Conservation (phyloP, 371 early-diverging fungal species). For the Phascolomyces articulosus region DNA sequence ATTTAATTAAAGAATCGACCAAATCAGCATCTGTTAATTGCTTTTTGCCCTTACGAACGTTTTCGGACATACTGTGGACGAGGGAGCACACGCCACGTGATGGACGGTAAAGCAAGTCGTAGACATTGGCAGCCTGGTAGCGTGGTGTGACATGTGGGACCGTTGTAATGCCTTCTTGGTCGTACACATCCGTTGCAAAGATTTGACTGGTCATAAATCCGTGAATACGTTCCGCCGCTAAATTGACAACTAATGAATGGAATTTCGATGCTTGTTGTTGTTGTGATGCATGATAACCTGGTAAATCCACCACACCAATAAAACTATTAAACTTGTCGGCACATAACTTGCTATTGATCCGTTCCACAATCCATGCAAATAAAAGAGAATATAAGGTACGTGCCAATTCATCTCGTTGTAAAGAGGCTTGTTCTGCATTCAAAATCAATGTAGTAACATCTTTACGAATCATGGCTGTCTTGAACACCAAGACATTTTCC, state of each 20-base stretch:
- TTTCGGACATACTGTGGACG: conserved; percentile 54
- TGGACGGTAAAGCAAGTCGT: conserved; percentile 50
- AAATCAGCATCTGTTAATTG: conserved; percentile 41
- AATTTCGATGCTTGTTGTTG: conserved; percentile 41
- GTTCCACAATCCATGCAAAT: conserved; percentile 89
- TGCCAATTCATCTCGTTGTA: conserved; percentile 84
- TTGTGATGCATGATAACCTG: conserved; percentile 44
- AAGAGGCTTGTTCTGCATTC: conserved; percentile 71
- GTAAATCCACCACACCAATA: conserved; percentile 74
- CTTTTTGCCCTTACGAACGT: conserved; percentile 37
- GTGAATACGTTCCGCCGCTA: conserved; percentile 84
- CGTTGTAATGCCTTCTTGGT: conserved; percentile 41
- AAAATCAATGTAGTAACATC: conserved; percentile 90
- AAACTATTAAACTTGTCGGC: conserved; percentile 68
- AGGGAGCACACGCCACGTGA: conserved; percentile 58
- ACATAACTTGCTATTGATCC: conserved; percentile 79
- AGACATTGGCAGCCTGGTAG: conserved; percentile 26
- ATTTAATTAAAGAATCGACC: conserved; percentile 48
- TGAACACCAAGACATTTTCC: conserved; percentile 85
- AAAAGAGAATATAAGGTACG: conserved; percentile 80
- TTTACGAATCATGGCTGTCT: conserved; percentile 77
- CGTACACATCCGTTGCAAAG: conserved; percentile 9
- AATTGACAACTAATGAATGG: conserved; percentile 79
- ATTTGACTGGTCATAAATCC: conserved; percentile 25
- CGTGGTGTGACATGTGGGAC: conserved; percentile 29